phyloP scores from a whole-genome alignment of 1,284 basidiomycete genomes.

The Pterulicium gracile region DNA sequence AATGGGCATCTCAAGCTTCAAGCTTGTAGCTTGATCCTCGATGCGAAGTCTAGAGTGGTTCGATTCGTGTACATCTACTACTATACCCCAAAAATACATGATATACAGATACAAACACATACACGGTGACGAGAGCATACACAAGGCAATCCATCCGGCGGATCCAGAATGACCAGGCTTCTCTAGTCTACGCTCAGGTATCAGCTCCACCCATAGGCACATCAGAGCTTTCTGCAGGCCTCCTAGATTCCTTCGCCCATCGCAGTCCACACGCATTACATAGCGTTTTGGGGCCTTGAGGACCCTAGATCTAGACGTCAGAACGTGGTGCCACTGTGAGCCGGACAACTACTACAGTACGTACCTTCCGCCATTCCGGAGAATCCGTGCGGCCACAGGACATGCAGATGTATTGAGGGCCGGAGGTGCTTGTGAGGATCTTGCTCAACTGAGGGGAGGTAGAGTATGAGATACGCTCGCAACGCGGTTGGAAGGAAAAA shows the following conservation, averaged over 20 bases:
- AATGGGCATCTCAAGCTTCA: too few species aligned
- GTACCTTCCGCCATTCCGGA: constrained; percentile 76
- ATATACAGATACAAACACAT: too few species aligned
- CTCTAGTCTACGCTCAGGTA: too few species aligned
- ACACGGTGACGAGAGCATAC: too few species aligned
- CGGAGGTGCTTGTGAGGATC: background rate
- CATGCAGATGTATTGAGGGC: constrained; percentile 55
- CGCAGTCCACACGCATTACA: constrained; percentile 83
- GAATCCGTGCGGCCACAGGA: constrained; percentile 75
- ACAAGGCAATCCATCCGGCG: too few species aligned
- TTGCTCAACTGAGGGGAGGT: background rate
- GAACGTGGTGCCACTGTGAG: constrained; percentile 11
- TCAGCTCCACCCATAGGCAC: background rate
- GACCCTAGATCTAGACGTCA: constrained; percentile 40
- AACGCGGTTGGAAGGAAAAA: too few species aligned
- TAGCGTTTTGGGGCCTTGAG: constrained; percentile 74
- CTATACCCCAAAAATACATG: too few species aligned
- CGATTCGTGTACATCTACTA: too few species aligned
- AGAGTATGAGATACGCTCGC: background rate
- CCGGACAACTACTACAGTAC: constrained; percentile 12
- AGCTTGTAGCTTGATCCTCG: too few species aligned
- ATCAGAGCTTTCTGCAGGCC: constrained; percentile 14
- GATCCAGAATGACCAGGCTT: too few species aligned
- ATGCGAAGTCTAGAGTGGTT: too few species aligned
- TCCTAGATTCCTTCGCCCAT: constrained; percentile 66